Conservation (phyloP, 2,329 filamentous ascomycete species). For the Cladophialophora carrionii region DNA sequence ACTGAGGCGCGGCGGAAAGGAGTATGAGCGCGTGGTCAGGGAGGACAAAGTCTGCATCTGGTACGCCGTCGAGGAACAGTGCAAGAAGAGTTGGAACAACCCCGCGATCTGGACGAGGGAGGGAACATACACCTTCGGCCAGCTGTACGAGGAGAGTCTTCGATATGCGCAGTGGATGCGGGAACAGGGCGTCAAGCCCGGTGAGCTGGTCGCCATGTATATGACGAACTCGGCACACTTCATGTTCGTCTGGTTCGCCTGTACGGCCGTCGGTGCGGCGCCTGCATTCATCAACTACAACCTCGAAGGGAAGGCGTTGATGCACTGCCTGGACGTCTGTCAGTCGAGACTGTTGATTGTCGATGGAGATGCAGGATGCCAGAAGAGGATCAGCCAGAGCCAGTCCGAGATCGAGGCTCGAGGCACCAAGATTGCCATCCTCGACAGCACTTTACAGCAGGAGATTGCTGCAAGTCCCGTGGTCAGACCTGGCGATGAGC, state of each 20-base stretch:
- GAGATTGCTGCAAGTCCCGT: constrained; percentile 55
- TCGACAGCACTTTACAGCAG: constrained; percentile 56
- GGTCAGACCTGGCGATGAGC: constrained; percentile 58
- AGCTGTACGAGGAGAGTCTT: constrained; percentile 60
- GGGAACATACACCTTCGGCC: constrained; percentile 62
- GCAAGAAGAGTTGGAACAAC: constrained; percentile 55
- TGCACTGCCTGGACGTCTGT: constrained; percentile 67
- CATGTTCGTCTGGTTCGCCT: constrained; percentile 65
- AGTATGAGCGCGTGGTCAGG: constrained; percentile 55
- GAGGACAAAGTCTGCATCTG: constrained; percentile 63
- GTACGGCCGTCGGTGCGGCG: constrained; percentile 67
- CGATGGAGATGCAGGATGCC: constrained; percentile 59
- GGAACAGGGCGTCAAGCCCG: constrained; percentile 60
- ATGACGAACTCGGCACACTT: constrained; percentile 71
- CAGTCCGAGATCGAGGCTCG: constrained; percentile 50
- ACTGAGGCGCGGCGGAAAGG: constrained; percentile 49
- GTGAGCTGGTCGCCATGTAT: constrained; percentile 67
- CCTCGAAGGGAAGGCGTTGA: constrained; percentile 63
- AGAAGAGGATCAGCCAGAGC: constrained; percentile 60
- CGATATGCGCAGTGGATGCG: constrained; percentile 67
- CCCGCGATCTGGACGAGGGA: constrained; percentile 70
- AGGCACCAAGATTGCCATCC: constrained; percentile 62
- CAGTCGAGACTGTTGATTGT: constrained; percentile 61
- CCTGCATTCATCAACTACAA: constrained; percentile 71
- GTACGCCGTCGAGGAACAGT: constrained; percentile 66